These are phyloP conservation scores for Tolypocladium guangdongense DNA, from an alignment of 2,329 filamentous ascomycete genomes.

Conservation along the genomic window DNA sequence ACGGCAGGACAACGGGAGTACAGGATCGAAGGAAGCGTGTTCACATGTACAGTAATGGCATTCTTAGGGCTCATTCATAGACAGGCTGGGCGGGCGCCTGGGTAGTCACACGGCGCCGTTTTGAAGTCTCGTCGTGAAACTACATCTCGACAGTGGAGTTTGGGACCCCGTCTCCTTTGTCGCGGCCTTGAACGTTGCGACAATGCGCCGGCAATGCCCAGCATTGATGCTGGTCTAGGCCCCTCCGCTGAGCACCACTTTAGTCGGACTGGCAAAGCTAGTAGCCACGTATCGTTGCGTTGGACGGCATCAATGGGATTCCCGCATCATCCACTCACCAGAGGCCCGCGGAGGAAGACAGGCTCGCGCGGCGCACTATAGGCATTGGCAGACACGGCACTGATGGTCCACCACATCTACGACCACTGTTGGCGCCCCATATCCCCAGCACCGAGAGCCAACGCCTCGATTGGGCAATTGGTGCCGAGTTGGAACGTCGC, in stretches of 20 bases:
- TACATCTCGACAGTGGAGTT: background rate
- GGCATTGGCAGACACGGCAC: too few species aligned
- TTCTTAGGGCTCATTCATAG: background rate
- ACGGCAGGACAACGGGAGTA: slow-evolving; percentile 7
- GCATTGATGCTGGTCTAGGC: background rate
- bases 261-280: background rate
- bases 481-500: background rate
- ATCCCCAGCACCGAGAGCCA: background rate
- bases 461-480: background rate
- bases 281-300: background rate
- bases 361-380: too few species aligned
- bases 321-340: background rate
- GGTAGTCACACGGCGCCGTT: background rate
- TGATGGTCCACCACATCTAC: too few species aligned
- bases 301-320: slow-evolving; percentile 2
- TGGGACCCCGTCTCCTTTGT: background rate
- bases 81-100: background rate
- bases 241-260: background rate
- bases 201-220: background rate
- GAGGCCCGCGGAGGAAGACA: background rate
- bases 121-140: background rate
- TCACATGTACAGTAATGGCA: slow-evolving; percentile 2
- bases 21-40: slow-evolving; percentile 1
- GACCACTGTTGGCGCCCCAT: background rate
- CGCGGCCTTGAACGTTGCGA: background rate